Percentiles rank a stretch among this genome's conserved stretches.
Evolutionary conservation across 140 eudicot species (phyloP).

Genomic region (Anethum foeniculum): DNA sequence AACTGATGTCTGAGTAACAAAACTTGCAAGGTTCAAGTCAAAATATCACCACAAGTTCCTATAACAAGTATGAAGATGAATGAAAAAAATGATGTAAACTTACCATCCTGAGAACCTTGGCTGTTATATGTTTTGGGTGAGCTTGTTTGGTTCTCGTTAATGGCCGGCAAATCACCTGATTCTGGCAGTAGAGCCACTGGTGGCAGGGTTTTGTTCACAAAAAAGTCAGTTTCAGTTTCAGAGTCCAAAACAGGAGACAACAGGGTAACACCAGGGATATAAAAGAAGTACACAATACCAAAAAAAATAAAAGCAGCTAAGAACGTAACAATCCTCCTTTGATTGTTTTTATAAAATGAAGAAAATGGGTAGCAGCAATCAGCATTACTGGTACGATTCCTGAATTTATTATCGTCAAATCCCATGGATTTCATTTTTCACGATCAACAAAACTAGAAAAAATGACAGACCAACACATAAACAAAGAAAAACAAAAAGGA

Average conservation of each 20-base stretch:
- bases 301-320: constrained; percentile 30
- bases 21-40: neutral
- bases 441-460: neutral
- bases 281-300: constrained; percentile 42
- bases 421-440: neutral
- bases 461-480: neutral
- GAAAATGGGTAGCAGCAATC: constrained; percentile 17
- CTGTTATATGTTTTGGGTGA: constrained; percentile 17
- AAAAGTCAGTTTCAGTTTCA: constrained; percentile 5
- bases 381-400: neutral
- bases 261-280: constrained; percentile 30
- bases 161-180: constrained; percentile 13
- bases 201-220: constrained; percentile 8
- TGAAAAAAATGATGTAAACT: constrained; percentile 1
- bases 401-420: neutral
- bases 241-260: constrained; percentile 24
- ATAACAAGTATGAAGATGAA: neutral
- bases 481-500: neutral
- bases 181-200: constrained; percentile 20
- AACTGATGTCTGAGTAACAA: neutral
- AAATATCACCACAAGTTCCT: neutral
- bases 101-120: constrained; percentile 31
- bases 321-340: constrained; percentile 25
- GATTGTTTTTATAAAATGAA: constrained; percentile 14
- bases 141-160: constrained; percentile 17